phyloP scores from a whole-genome alignment of 2,329 filamentous ascomycete genomes.

The Colletotrichum shisoi region DNA sequence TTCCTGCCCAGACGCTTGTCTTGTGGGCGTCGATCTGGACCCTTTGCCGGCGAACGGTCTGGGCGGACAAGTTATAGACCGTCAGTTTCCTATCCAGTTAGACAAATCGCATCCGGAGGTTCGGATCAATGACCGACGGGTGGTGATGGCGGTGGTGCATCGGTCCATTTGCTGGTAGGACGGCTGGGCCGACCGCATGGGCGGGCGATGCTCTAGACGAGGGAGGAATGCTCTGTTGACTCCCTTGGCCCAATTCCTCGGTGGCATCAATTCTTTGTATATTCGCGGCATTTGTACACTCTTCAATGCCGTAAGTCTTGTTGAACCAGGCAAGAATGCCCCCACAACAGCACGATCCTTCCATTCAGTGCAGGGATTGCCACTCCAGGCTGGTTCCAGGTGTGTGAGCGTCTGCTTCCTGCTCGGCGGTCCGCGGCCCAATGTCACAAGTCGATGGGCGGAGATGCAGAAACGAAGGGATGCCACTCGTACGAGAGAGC shows the following conservation, averaged over 20 bases:
- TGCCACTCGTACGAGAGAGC: constrained; percentile 7
- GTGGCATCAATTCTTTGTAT: not conserved
- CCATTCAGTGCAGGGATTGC: not conserved
- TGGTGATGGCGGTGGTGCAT: not conserved
- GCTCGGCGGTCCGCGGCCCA: not conserved
- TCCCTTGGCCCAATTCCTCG: not conserved
- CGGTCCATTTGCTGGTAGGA: not conserved
- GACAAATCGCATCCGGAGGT: constrained; percentile 12
- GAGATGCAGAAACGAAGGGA: not conserved
- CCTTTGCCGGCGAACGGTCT: constrained; percentile 11
- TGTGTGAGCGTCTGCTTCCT: not conserved
- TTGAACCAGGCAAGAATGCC: not conserved
- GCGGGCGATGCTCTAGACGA: too few relatives aligned
- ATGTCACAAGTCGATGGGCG: constrained; percentile 12
- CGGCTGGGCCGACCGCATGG: too few relatives aligned
- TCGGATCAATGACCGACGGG: not conserved
- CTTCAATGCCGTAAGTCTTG: not conserved
- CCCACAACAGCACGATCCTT: not conserved
- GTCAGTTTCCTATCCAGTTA: not conserved
- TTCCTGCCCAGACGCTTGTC: constrained; percentile 29
- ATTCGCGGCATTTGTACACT: not conserved
- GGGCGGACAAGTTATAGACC: constrained; percentile 2
- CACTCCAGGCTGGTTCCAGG: not conserved
- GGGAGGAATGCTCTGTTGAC: not conserved
- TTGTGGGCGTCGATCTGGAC: constrained; percentile 24